These are phyloP conservation scores for Wallacemonas sp. DNA, from an alignment of 208 protist species.

Conservation along the genomic window DNA sequence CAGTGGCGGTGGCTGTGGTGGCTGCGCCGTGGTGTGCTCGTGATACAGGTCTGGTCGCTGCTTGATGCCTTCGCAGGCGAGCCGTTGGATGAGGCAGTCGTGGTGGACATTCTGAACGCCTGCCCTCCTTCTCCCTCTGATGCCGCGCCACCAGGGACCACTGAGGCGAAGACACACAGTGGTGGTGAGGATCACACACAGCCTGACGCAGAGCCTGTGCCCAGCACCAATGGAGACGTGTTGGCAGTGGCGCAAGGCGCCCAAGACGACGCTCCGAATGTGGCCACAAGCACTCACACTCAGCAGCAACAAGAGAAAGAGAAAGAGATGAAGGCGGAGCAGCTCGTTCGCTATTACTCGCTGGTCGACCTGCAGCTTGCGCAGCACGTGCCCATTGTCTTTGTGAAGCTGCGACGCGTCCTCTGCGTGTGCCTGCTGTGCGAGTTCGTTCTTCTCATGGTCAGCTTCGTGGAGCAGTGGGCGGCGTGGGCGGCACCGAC, in stretches of 20 bases:
- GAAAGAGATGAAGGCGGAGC: too few relatives aligned
- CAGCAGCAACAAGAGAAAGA: too few relatives aligned
- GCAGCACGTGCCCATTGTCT: constrained; percentile 7
- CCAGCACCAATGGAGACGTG: too few relatives aligned
- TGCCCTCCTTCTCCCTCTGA: too few relatives aligned
- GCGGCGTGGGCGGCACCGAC: neutral
- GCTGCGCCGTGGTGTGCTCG: neutral
- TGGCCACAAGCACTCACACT: too few relatives aligned
- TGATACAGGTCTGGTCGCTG: neutral
- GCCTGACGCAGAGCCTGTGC: too few relatives aligned
- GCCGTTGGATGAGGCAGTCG: neutral
- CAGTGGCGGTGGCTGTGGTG: constrained; percentile 6
- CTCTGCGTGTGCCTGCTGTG: constrained; percentile 25
- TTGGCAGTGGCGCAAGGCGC: too few relatives aligned
- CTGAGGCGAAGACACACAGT: too few relatives aligned
- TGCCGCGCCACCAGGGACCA: too few relatives aligned
- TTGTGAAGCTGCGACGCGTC: constrained; percentile 32
- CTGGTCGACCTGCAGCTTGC: neutral
- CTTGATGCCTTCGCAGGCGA: neutral
- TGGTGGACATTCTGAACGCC: neutral
- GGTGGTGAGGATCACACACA: too few relatives aligned
- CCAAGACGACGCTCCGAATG: too few relatives aligned
- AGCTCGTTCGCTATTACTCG: constrained; percentile 6
- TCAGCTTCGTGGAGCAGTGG: constrained; percentile 4
- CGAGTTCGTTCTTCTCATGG: constrained; percentile 3